Base-by-base conservation (phyloP, 1,284 basidiomycete species). In the Leccinum pachyderme region DNA sequence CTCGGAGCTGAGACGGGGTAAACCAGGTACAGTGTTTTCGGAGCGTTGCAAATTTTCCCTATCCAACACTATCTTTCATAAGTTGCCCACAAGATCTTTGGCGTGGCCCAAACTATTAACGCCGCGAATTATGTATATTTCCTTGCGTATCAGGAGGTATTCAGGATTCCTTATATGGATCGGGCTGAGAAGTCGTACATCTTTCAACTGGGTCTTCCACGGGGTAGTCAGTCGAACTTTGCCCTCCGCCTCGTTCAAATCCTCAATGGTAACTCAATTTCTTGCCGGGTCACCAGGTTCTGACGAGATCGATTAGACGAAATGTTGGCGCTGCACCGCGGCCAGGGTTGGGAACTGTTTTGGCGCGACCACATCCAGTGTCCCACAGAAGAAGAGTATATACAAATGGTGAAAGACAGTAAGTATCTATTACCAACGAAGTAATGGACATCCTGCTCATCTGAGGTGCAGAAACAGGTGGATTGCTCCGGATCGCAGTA, bases 71-170 rank as follows among this genome's bases (percentile, higher is more conserved):
- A 2, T 35, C 28, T 24, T 24, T 28, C 32, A 5, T 49, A 27
- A 83, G 95, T 89, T 8, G 83, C 90, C 0, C 91, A 93, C 71
- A 87, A 84, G 72, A 86, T 92, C 57, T 93, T 87, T 64, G 90
- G 90, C 8, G 74, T 91, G 1, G 87, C 91, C 0, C 89, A 91
- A 65, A 91, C 89, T 0, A 89, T 93, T 73, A 93, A 93, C 65
- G 81, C 86, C 6, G 89, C 89, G 8, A 93, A 92, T 71, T 92
- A 93, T 63, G 92, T 94, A 48, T 98, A 97, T 72, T 98, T 98
- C 69, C 82, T 91, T 31, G 93, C 90, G 1, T 93, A 89, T 70
- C 81, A 89, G 61, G 87, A 92, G 62, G 77, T 89, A 1, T 82
- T 88, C 60, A 74, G 58, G 46, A 57, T 68, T 22, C 59, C 66